phyloP scores from a whole-genome alignment of 2,329 filamentous ascomycete species.

The Rosellinia necatrix region DNA sequence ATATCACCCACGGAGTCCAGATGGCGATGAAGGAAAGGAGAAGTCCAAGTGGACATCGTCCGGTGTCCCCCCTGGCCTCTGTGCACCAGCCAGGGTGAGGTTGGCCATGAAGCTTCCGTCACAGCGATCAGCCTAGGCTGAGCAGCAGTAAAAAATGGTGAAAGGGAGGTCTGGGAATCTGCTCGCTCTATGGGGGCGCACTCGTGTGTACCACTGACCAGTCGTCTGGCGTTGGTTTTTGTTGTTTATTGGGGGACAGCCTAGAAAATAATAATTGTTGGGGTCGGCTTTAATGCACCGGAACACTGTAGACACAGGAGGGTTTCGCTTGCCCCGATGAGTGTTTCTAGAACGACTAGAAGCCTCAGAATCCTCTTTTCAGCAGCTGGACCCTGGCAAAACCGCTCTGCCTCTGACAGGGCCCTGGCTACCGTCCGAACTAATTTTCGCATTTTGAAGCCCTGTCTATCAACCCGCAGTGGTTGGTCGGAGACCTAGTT shows the following conservation, averaged over 20 bases:
- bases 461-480: too few relatives aligned
- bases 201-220: neutral
- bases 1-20: neutral
- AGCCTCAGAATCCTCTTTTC: too few relatives aligned
- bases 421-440: too few relatives aligned
- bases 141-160: neutral
- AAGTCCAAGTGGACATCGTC: neutral
- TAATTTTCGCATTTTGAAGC: too few relatives aligned
- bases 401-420: too few relatives aligned
- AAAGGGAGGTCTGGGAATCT: slow-evolving; percentile 1
- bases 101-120: slow-evolving; percentile 2
- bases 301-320: neutral
- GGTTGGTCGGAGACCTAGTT: too few relatives aligned
- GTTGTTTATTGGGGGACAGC: neutral
- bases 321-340: neutral
- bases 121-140: neutral
- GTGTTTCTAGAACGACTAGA: neutral
- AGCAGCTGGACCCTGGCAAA: too few relatives aligned
- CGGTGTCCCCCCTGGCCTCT: neutral
- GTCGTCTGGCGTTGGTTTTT: neutral
- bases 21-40: slow-evolving; percentile 3
- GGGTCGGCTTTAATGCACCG: neutral
- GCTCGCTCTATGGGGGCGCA: neutral
- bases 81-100: neutral
- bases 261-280: neutral